These are phyloP conservation scores for Cicer bijugum DNA, from an alignment of 306 rosid species.

Conservation along the genomic window DNA sequence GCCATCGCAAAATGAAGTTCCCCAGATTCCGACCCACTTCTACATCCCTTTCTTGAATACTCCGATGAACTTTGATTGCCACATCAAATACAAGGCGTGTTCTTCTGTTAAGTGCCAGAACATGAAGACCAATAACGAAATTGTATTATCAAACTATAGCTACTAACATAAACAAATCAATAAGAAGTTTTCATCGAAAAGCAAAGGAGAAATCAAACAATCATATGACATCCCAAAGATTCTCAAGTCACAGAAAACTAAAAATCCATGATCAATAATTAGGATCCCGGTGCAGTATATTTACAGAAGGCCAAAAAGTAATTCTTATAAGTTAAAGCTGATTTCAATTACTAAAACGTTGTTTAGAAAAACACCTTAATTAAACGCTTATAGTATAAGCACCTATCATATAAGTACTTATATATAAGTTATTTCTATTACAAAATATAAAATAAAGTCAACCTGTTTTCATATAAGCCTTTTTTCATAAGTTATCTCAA, in stretches of 20 bases:
- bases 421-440: too few species aligned
- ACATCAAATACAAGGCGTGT: slow-evolving; percentile 72
- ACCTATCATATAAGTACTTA: too few species aligned
- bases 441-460: too few species aligned
- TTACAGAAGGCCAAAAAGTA: neutral
- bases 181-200: neutral
- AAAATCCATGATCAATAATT: slow-evolving; percentile 6
- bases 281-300: slow-evolving; percentile 9
- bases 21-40: slow-evolving; percentile 87
- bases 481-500: too few species aligned
- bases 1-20: slow-evolving; percentile 70
- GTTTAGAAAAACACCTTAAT: too few species aligned
- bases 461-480: too few species aligned
- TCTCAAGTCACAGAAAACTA: neutral
- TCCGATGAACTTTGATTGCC: slow-evolving; percentile 70
- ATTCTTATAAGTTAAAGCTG: neutral
- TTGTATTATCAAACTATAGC: neutral
- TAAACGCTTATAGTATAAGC: too few species aligned
- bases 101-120: slow-evolving; percentile 57
- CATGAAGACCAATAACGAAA: neutral
- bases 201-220: neutral
- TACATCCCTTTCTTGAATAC: slow-evolving; percentile 80
- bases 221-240: neutral
- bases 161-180: neutral
- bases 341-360: neutral